phyloP scores from a whole-genome alignment of 2,329 filamentous ascomycete genomes.

The Fusarium xylarioides region DNA sequence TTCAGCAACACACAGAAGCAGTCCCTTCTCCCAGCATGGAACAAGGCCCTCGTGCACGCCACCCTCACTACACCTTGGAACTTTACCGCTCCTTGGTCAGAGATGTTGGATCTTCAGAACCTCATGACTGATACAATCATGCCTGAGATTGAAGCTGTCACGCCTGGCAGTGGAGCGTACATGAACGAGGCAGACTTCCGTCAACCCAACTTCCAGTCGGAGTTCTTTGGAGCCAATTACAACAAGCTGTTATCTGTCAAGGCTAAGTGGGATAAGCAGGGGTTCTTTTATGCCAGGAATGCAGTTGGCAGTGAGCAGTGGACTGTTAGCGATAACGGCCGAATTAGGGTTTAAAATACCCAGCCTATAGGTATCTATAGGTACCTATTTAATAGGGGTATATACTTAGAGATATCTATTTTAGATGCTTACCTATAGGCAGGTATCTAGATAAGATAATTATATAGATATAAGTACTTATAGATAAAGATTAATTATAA shows the following conservation, averaged over 20 bases:
- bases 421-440: too few species aligned
- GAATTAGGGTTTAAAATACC: too few species aligned
- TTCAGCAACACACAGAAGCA: constrained; percentile 43
- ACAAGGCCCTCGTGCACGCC: constrained; percentile 45
- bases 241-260: constrained; percentile 55
- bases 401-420: too few species aligned
- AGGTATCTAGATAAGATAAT: too few species aligned
- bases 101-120: constrained; percentile 46
- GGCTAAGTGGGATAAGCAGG: constrained; percentile 58
- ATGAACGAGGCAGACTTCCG: constrained; percentile 63
- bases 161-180: constrained; percentile 56
- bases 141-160: constrained; percentile 45
- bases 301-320: constrained; percentile 63
- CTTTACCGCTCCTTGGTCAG: constrained; percentile 36
- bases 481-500: too few species aligned
- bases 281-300: constrained; percentile 55
- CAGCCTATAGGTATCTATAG: too few species aligned
- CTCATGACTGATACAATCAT: constrained; percentile 44
- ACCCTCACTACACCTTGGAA: constrained; percentile 42
- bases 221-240: constrained; percentile 58
- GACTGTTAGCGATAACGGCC: constrained; percentile 36
- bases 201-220: constrained; percentile 52
- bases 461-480: too few species aligned
- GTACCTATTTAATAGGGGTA: too few species aligned
- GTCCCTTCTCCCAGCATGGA: constrained; percentile 54